Evolutionary conservation across 768 basidiomycete genomes (phyloP).

Genomic region (Piloderma croceum): DNA sequence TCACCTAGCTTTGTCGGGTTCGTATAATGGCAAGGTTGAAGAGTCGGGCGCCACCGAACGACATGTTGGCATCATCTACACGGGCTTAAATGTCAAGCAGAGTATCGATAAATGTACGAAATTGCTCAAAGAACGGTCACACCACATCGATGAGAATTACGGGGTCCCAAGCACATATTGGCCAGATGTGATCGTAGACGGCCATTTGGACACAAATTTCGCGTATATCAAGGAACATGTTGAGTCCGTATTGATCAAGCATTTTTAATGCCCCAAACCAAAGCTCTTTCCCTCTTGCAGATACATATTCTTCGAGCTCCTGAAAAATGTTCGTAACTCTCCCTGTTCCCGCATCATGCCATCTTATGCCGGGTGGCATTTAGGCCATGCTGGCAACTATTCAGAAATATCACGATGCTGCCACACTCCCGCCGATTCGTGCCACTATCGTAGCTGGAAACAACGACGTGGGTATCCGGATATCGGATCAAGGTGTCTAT

Average conservation of each 20-base stretch:
- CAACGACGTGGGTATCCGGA: conserved; percentile 71
- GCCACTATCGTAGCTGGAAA: conserved; percentile 74
- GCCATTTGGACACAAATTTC: conserved; percentile 64
- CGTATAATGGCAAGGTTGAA: conserved; percentile 31
- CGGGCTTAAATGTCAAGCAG: conserved; percentile 60
- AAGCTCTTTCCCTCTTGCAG: conserved; percentile 28
- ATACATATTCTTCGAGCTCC: conserved; percentile 83
- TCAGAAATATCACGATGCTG: conserved; percentile 38
- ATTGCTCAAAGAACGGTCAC: conserved; percentile 47
- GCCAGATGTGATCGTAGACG: conserved; percentile 69
- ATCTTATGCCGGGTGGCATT: neutral
- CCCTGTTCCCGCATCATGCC: no score
- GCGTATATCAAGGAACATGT: conserved; percentile 84
- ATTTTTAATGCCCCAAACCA: neutral
- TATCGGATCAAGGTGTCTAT: conserved; percentile 79
- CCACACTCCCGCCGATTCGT: conserved; percentile 53
- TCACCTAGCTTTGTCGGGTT: conserved; percentile 74
- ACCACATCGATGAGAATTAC: conserved; percentile 36
- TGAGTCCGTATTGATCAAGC: conserved; percentile 45
- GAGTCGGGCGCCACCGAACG: conserved; percentile 38
- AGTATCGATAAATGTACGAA: conserved; percentile 66
- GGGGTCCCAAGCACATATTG: conserved; percentile 30
- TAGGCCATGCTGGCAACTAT: conserved; percentile 73
- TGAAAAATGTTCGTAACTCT: conserved; percentile 87
- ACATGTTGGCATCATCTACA: conserved; percentile 83